phyloP scores from a whole-genome alignment of 768 basidiomycete species.

The Guyanaporus albipodus region DNA sequence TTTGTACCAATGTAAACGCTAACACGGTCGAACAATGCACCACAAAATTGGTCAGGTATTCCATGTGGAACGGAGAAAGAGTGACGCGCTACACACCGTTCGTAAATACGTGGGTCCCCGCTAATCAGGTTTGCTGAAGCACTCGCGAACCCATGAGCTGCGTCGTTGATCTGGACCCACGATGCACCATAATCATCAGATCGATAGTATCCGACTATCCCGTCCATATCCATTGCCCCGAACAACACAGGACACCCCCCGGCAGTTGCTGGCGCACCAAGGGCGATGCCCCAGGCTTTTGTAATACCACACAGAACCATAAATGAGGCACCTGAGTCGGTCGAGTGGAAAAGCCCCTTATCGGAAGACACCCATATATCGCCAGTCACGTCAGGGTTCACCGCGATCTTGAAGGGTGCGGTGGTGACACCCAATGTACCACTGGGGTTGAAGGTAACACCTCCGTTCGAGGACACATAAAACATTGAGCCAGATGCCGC shows the following conservation, averaged over 20 bases:
- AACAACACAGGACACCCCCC: constrained; percentile 5
- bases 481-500: constrained; percentile 52
- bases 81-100: constrained; percentile 4
- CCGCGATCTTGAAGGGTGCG: constrained; percentile 9
- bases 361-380: constrained; percentile 12
- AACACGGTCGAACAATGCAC: no score
- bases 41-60: background rate
- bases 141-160: constrained; percentile 53
- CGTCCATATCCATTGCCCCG: background rate
- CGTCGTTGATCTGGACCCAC: constrained; percentile 60
- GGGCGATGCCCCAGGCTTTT: constrained; percentile 6
- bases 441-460: constrained; percentile 37
- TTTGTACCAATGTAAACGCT: constrained; percentile 14
- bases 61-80: background rate
- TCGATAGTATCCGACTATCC: constrained; percentile 34
- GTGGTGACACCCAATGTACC: constrained; percentile 4
- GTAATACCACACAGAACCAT: background rate
- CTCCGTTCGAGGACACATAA: constrained; percentile 58
- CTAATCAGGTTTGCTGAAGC: constrained; percentile 44
- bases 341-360: constrained; percentile 6
- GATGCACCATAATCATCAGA: constrained; percentile 53
- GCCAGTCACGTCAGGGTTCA: constrained; percentile 2
- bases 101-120: constrained; percentile 27
- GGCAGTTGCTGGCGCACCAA: background rate
- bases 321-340: background rate